These are phyloP conservation scores for Lagerstroemia speciosa DNA, from an alignment of 345 rosid genomes.

Conservation along the genomic window DNA sequence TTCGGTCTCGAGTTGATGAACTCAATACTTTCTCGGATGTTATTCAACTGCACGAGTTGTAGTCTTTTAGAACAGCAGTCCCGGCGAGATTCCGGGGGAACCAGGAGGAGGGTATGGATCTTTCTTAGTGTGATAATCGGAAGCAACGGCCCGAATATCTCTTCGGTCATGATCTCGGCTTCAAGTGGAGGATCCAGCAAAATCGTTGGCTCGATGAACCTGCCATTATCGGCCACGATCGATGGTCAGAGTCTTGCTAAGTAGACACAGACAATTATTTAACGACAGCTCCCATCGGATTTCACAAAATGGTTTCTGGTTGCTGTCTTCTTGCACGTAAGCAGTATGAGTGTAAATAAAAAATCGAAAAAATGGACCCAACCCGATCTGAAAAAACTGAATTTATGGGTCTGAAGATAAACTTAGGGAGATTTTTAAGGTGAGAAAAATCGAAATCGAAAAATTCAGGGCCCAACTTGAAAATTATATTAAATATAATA, in stretches of 20 bases:
- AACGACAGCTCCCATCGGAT: neutral
- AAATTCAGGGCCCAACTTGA: no score
- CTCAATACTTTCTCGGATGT: constrained; percentile 45
- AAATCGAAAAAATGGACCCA: no score
- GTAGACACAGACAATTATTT: neutral
- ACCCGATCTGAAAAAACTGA: no score
- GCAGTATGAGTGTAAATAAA: no score
- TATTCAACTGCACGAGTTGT: constrained; percentile 28
- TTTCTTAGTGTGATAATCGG: constrained; percentile 49
- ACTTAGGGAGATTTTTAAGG: no score
- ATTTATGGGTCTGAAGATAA: no score
- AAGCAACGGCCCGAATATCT: constrained; percentile 64
- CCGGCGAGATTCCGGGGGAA: neutral
- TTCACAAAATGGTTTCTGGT: neutral
- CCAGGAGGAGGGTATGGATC: neutral
- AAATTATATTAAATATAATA: no score
- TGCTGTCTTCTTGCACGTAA: neutral
- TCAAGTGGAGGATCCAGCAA: constrained; percentile 58
- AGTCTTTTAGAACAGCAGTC: neutral
- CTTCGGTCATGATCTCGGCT: constrained; percentile 50
- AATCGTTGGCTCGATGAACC: constrained; percentile 60
- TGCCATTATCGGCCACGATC: constrained; percentile 19
- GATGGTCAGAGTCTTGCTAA: no score
- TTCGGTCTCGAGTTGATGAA: constrained; percentile 48
- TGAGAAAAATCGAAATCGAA: no score